phyloP scores from a whole-genome alignment of 148 eudicot species.

The Limonium bicolor region DNA sequence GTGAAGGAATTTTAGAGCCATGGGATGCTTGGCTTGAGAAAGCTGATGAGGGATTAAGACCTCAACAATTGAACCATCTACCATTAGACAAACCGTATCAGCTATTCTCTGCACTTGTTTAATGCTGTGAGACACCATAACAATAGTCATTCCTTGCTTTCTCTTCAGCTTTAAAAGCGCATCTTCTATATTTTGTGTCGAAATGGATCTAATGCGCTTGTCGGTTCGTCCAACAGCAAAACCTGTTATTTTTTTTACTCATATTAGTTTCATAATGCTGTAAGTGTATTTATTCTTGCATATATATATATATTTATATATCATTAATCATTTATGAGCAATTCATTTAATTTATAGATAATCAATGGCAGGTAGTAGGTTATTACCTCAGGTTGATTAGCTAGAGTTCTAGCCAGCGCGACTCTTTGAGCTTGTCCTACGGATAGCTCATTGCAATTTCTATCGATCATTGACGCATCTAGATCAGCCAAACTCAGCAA shows the following conservation, averaged over 20 bases:
- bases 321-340: too few relatives aligned
- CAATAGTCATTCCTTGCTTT: not conserved
- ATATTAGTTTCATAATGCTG: too few relatives aligned
- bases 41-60: constrained; percentile 3
- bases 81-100: constrained; percentile 3
- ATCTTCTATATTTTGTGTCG: constrained; percentile 2
- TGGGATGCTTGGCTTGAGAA: constrained; percentile 2
- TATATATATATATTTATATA: not conserved
- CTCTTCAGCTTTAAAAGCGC: constrained; percentile 2
- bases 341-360: not conserved
- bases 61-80: constrained; percentile 5
- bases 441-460: constrained; percentile 5
- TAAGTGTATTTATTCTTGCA: too few relatives aligned
- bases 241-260: constrained; percentile 2
- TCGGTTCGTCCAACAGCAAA: constrained; percentile 5
- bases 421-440: constrained; percentile 4
- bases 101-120: constrained; percentile 6
- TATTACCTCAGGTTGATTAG: constrained; percentile 8
- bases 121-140: constrained; percentile 3
- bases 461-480: not conserved
- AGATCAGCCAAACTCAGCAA: constrained; percentile 4
- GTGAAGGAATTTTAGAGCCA: constrained; percentile 3
- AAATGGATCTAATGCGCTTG: constrained; percentile 6
- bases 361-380: too few relatives aligned
- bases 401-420: constrained; percentile 3